Conservation (phyloP, 352 stramenopile genomes). For the Phytopythium helicoides region DNA sequence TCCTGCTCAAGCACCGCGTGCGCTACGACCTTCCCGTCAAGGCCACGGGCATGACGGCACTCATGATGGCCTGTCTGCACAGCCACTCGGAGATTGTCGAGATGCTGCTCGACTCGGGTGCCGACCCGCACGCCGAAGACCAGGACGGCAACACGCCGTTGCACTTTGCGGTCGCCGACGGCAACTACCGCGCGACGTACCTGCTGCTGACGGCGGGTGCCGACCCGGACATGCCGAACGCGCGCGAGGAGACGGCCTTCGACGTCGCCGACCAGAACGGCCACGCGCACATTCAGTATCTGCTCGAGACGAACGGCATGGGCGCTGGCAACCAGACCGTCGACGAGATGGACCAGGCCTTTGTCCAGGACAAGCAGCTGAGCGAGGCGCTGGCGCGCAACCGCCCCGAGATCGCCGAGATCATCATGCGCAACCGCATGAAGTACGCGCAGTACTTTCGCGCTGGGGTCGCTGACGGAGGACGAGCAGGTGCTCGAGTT, state of each 20-base stretch:
- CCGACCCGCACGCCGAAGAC: constrained; percentile 77
- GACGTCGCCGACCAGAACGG: constrained; percentile 67
- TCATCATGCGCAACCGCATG: constrained; percentile 78
- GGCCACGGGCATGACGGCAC: constrained; percentile 49
- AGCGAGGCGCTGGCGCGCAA: constrained; percentile 58
- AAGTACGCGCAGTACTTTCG: constrained; percentile 69
- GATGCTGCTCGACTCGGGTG: constrained; percentile 63
- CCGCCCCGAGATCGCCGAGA: constrained; percentile 61
- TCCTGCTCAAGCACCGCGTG: constrained; percentile 40
- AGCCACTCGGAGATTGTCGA: constrained; percentile 66
- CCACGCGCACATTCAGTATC: constrained; percentile 70
- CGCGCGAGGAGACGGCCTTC: constrained; percentile 74
- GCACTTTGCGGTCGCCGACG: constrained; percentile 71
- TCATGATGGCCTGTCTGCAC: constrained; percentile 65
- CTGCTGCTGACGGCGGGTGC: constrained; percentile 78
- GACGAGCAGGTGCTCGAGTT: constrained; percentile 44
- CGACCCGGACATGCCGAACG: constrained; percentile 83
- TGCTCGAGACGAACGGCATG: constrained; percentile 79
- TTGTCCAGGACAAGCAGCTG: constrained; percentile 58
- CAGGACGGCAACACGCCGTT: constrained; percentile 77
- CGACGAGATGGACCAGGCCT: constrained; percentile 61
- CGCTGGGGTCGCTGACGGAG: constrained; percentile 57
- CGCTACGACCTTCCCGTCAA: constrained; percentile 47
- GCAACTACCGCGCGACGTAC: constrained; percentile 78
- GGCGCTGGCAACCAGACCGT: constrained; percentile 47